Base-by-base conservation (phyloP, 306 rosid genomes). In the Acmispon strigosus region DNA sequence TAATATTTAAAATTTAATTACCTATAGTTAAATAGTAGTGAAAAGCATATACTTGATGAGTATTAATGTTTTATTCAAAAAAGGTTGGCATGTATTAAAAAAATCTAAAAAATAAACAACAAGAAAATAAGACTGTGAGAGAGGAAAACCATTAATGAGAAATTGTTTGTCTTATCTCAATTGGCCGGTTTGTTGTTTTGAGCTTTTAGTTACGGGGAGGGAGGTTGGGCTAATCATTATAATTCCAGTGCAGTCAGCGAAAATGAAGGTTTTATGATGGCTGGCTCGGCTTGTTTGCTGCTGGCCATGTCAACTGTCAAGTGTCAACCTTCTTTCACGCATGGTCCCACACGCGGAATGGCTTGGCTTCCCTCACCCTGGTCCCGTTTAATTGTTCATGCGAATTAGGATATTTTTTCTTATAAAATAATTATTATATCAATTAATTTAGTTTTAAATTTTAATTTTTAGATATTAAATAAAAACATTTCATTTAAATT, bases 171-270 rank as follows among this genome's bases (percentile, higher is more conserved):
- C 80, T 66, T 9, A 2, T 29, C 7, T 15, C 43, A 8, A 84
- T 85, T 82, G 90, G 88, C 6, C 69, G 34, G 10, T 72, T 59
- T 57, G 64, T 43, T 76, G 73, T 55, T 76, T 84, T 63, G 59
- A 77, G 73, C 72, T 53, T 83, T 91, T 82, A 75, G 88, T 73
- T 83, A 82, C 81, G 69, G 74, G 86, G 88, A 81, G 81, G 81
- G 32, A 27, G 32, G 92, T 82, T 91, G 79, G 78, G 66, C 75
- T 66, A 85, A 88, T 91, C 67, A 91, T 91, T 91, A 79, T 56
- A 55, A 71, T 69, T 82, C 78, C 69, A n/a, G n/a, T n/a, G 61
- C 74, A 76, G 84, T 75, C 78, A 76, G 88, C 81, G 76, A 78
- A 78, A 80, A 87, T 61, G 76, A 83, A 69, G 70, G 69, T 74